Evolutionary conservation across 2,329 filamentous ascomycete genomes (phyloP), one percentile per base, ranked within the genome.

Genomic region (Chlorencoelia australis): DNA sequence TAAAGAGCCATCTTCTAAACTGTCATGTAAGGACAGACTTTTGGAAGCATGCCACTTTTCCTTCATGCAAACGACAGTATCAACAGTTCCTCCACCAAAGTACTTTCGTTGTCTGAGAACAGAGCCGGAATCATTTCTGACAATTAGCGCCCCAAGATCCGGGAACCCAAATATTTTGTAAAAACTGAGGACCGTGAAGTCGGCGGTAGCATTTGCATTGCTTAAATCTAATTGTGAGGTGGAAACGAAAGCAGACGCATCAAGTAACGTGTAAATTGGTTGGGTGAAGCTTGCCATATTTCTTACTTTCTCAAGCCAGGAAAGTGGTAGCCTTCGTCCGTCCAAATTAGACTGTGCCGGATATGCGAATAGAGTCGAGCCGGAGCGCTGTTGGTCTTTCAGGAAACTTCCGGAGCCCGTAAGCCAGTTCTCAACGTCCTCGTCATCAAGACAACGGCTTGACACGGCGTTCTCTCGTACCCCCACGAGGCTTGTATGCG

Each of bases 81-180:
- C 87, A 1, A 95, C 89, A 1, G 89, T 96, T 3, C 91, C 91
- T 5, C 89, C 91, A 5, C 89, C 89, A 60, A 98, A 98, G 52
- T 93, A 98, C 43, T 66, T 77, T 41, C 86, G 74, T 27, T 67
- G 65, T 20, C 71, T 64, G 30, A 94, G 77, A 3, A 80, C 55
- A 25, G 68, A 57, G 5, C 73, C 75, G 9, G 82, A 73, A 20
- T 73, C 68, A 48, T 84, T 87, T 27, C 82, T 76, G 9, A 96
- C 76, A 19, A 96, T 76, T 40, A 98, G 62, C 1, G 79, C 87
- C 2, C 89, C 89, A 2, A 96, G 66, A 55, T 96, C 85, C 0
- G 89, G 89, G 46, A 95, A 95, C 1, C 91, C 89, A 57, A 96
- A 96, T n/a, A 95, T 88, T 58, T 96, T 98, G 64, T 95, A 93